phyloP scores from a whole-genome alignment of 108 stramenopile species.

The Nannochloropsis gaditana region DNA sequence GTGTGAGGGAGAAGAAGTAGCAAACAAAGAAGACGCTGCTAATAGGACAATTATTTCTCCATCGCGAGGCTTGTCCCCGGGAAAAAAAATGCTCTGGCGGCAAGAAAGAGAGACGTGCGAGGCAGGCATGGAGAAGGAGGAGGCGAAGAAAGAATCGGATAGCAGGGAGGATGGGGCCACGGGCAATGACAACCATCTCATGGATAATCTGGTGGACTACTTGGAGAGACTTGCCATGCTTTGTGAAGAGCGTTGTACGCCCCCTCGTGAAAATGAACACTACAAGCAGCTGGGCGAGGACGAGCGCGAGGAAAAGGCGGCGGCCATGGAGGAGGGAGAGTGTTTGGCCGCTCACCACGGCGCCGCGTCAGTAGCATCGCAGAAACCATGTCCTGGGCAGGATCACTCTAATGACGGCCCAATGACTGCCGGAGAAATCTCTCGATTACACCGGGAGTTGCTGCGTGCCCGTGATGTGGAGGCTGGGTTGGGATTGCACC shows the following conservation, averaged over 20 bases:
- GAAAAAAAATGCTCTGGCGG: no score
- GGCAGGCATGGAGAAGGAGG: no score
- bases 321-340: neutral
- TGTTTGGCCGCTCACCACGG: constrained; percentile 18
- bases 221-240: neutral
- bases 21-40: no score
- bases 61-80: no score
- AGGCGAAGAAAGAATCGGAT: no score
- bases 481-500: neutral
- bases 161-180: no score
- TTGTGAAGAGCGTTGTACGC: neutral
- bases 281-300: constrained; percentile 18
- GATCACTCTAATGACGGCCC: constrained; percentile 25
- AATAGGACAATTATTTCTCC: no score
- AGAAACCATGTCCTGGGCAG: constrained; percentile 23
- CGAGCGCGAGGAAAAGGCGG: constrained; percentile 19
- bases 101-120: no score
- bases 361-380: constrained; percentile 21
- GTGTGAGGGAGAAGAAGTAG: no score
- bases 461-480: neutral
- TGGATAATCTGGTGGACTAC: neutral
- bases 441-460: neutral
- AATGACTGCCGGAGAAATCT: constrained; percentile 7
- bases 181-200: neutral
- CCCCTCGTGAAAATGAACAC: neutral